Percentiles rank a stretch among this genome's conserved stretches.
Conservation (phyloP, 352 stramenopile species). For the Pythium dissimile region DNA sequence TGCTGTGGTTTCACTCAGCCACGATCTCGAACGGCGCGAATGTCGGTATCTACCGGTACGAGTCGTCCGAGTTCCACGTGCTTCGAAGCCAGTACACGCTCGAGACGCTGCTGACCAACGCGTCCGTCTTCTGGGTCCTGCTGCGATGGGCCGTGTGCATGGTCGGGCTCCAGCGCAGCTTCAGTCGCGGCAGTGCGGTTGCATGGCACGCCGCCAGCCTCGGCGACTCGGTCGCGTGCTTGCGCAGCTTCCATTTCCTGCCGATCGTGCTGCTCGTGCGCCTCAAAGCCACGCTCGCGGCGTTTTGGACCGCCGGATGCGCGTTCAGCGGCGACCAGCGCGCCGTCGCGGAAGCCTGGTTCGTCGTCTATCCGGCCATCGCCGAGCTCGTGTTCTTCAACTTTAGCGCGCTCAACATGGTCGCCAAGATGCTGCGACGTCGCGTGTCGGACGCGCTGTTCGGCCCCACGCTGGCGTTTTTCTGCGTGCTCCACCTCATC, state of each 20-base stretch:
- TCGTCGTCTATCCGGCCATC: neutral
- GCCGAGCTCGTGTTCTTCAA: neutral
- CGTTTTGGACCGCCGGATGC: conserved; percentile 12
- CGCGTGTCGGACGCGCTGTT: conserved; percentile 33
- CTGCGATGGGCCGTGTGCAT: conserved; percentile 31
- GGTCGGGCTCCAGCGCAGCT: conserved; percentile 16
- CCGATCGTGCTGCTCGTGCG: conserved; percentile 33
- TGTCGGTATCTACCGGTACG: conserved; percentile 18
- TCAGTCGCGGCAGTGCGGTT: neutral
- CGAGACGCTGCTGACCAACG: conserved; percentile 30
- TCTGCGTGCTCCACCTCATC: conserved; percentile 36
- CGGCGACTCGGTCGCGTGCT: conserved; percentile 33
- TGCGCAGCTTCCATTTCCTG: conserved; percentile 36
- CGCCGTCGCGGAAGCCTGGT: neutral
- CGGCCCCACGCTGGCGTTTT: conserved; percentile 29
- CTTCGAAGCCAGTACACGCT: conserved; percentile 27
- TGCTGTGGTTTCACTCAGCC: conserved; percentile 16
- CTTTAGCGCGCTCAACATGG: conserved; percentile 26
- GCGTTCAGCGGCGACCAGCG: neutral
- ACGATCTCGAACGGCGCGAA: conserved; percentile 19
- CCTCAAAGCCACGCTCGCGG: conserved; percentile 35
- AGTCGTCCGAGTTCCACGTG: conserved; percentile 1
- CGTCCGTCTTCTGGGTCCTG: conserved; percentile 24
- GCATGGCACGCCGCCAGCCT: conserved; percentile 32
- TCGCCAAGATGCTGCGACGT: conserved; percentile 34